These are phyloP conservation scores for Debaryomyces castellii DNA, from an alignment of 805 yeast species.

Conservation along the genomic window DNA sequence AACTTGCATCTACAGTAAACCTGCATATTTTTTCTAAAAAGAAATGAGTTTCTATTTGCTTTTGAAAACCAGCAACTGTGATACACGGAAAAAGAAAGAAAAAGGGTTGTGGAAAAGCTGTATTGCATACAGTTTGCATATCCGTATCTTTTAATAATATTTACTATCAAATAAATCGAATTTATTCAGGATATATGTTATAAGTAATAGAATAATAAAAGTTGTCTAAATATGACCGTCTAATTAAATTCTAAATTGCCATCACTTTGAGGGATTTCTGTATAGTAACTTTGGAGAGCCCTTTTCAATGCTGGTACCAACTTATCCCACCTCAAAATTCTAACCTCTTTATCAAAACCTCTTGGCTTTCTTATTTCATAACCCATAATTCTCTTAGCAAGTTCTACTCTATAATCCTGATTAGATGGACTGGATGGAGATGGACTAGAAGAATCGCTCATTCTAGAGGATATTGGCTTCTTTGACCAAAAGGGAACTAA, in stretches of 20 bases:
- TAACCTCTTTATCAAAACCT: constrained; percentile 67
- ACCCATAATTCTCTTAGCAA: constrained; percentile 65
- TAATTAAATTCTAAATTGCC: constrained; percentile 7
- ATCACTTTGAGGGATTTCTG: constrained; percentile 47
- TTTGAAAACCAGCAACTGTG: not conserved
- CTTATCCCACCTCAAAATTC: constrained; percentile 61
- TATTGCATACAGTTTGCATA: not conserved
- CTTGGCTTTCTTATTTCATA: constrained; percentile 63
- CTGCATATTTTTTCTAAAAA: not conserved
- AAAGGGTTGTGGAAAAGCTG: not conserved
- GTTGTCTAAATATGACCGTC: not conserved
- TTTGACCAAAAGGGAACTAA: constrained; percentile 68
- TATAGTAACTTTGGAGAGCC: constrained; percentile 65
- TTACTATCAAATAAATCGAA: not conserved
- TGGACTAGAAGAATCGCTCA: constrained; percentile 23
- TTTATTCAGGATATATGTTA: not conserved
- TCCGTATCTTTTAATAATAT: too few species aligned
- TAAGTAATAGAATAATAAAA: not conserved
- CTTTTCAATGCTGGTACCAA: constrained; percentile 59
- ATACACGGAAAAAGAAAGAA: not conserved
- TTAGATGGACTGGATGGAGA: constrained; percentile 13
- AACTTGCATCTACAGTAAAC: not conserved
- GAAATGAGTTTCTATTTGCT: not conserved
- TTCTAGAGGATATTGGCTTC: constrained; percentile 51
- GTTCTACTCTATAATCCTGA: constrained; percentile 46